Evolutionary conservation across 2,329 filamentous ascomycete species (phyloP).

Genomic region (Paraphoma chrysanthemicola): DNA sequence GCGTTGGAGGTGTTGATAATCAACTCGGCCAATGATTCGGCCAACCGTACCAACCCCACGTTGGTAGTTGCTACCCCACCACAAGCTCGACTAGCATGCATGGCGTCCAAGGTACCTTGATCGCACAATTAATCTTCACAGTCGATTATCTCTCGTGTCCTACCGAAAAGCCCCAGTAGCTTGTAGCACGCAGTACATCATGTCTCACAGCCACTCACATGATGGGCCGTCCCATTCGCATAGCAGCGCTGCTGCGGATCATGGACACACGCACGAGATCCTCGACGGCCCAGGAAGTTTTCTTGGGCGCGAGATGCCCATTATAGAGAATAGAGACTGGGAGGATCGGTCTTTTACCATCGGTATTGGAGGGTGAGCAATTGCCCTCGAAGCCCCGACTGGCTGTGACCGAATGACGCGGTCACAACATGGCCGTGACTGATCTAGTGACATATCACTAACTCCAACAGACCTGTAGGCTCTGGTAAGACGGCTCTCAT

Average conservation of each 20-base stretch:
- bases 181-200: conserved; percentile 9
- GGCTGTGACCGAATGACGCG: too few relatives aligned
- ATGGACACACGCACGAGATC: conserved; percentile 96
- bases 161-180: not conserved
- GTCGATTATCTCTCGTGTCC: not conserved
- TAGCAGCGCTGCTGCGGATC: conserved; percentile 64
- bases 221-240: conserved; percentile 58
- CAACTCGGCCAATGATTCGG: not conserved
- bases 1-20: not conserved
- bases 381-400: not conserved
- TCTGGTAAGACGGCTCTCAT: conserved; percentile 98
- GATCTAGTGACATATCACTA: conserved; percentile 7
- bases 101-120: conserved; percentile 3
- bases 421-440: too few relatives aligned
- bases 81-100: conserved; percentile 9
- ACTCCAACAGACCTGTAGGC: conserved; percentile 76
- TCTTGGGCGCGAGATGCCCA: conserved; percentile 88
- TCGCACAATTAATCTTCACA: not conserved
- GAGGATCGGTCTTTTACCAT: conserved; percentile 89
- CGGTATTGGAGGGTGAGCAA: conserved; percentile 90
- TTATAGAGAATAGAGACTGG: conserved; percentile 88
- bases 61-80: conserved; percentile 25
- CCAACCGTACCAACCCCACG: conserved; percentile 21
- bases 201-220: conserved; percentile 45
- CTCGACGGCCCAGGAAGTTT: conserved; percentile 93